Conservation (phyloP, 2,329 filamentous ascomycete genomes). For the Plenodomus lindquistii region DNA sequence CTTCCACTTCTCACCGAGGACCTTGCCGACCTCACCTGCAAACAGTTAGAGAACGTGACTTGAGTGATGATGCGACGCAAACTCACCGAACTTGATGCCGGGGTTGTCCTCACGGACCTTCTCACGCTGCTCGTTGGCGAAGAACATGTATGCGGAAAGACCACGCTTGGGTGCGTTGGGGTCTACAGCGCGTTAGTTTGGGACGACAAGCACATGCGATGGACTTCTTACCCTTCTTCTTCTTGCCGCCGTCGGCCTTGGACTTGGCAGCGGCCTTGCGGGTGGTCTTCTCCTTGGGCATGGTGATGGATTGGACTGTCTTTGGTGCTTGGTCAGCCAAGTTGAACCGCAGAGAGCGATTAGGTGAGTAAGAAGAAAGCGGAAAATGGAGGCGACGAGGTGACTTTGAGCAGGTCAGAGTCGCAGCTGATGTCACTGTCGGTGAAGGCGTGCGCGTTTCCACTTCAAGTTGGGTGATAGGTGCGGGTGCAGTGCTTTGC, state of each 20-base stretch:
- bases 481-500: conserved; percentile 18
- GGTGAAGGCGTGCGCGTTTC: conserved; percentile 7
- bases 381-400: conserved; percentile 2
- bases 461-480: conserved; percentile 18
- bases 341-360: neutral
- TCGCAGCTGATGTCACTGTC: conserved; percentile 4
- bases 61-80: neutral
- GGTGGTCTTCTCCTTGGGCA: conserved; percentile 70
- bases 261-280: conserved; percentile 55
- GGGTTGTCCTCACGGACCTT: conserved; percentile 98
- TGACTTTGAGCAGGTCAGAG: neutral
- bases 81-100: conserved; percentile 88
- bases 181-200: conserved; percentile 58
- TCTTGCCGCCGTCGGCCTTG: conserved; percentile 61
- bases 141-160: conserved; percentile 99
- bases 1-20: conserved; percentile 99
- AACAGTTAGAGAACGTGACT: conserved; percentile 20
- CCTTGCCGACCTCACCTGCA: conserved; percentile 91
- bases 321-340: neutral
- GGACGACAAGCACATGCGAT: conserved; percentile 13
- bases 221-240: conserved; percentile 68
- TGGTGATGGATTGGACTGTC: conserved; percentile 45
- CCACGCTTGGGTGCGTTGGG: conserved; percentile 99
- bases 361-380: neutral
- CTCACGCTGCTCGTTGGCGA: conserved; percentile 98